Conservation (phyloP, 2,329 filamentous ascomycete genomes). For the Alternaria atra region DNA sequence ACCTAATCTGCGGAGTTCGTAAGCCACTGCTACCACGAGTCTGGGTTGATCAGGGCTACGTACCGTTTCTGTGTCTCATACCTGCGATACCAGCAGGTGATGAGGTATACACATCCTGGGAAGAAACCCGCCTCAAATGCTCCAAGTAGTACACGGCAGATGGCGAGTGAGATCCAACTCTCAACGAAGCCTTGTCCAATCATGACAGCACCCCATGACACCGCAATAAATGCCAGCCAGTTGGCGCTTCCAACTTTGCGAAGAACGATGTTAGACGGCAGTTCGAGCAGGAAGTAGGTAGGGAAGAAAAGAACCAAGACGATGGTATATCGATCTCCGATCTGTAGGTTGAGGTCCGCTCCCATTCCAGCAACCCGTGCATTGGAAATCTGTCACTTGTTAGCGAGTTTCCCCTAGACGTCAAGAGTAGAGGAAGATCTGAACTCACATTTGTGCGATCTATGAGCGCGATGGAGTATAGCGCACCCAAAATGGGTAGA, state of each 20-base stretch:
- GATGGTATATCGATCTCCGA: conserved; percentile 37
- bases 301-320: conserved; percentile 40
- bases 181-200: conserved; percentile 38
- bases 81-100: conserved; percentile 40
- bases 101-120: conserved; percentile 40
- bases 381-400: conserved; percentile 27
- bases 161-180: conserved; percentile 33
- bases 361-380: conserved; percentile 42
- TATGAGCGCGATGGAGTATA: conserved; percentile 51
- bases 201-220: conserved; percentile 39
- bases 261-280: conserved; percentile 37
- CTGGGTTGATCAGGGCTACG: background rate
- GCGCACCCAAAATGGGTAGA: conserved; percentile 50
- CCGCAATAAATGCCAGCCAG: conserved; percentile 37
- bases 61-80: conserved; percentile 37
- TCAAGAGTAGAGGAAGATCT: too few relatives aligned
- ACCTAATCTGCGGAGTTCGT: conserved; percentile 20
- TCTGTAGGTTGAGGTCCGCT: conserved; percentile 28
- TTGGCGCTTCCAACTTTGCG: conserved; percentile 39
- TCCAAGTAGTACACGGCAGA: conserved; percentile 34
- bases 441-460: conserved; percentile 45
- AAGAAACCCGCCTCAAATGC: conserved; percentile 40
- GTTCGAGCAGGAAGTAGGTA: conserved; percentile 34
- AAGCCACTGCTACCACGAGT: background rate
- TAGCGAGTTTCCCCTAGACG: background rate